Conservation (phyloP, 2,329 filamentous ascomycete species). For the Phaeosphaeria sp. region DNA sequence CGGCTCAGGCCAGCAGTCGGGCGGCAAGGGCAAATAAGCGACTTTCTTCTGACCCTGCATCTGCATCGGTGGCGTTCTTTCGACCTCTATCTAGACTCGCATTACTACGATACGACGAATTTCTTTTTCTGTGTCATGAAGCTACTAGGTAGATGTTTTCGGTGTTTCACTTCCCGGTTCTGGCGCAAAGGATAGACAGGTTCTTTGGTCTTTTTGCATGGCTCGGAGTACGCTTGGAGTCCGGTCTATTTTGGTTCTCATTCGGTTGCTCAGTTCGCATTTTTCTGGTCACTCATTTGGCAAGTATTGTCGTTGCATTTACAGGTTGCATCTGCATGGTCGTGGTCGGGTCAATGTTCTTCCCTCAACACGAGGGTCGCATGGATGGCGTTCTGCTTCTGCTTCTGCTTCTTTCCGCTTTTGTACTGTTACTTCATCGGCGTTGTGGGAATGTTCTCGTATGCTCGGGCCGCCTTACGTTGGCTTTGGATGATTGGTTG, state of each 20-base stretch:
- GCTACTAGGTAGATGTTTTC: constrained; percentile 9
- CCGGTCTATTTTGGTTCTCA: neutral
- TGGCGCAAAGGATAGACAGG: constrained; percentile 4
- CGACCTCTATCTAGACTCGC: neutral
- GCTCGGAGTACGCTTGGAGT: neutral
- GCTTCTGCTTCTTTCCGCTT: neutral
- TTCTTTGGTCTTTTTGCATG: neutral
- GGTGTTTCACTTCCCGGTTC: neutral
- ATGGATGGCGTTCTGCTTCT: neutral
- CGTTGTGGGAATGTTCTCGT: neutral
- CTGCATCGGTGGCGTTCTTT: constrained; percentile 1
- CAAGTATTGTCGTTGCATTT: neutral
- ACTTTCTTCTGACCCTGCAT: constrained; percentile 1
- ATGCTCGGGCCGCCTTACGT: neutral
- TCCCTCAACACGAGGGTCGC: constrained; percentile 1
- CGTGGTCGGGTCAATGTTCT: neutral
- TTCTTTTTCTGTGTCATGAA: constrained; percentile 9
- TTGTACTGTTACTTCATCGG: neutral
- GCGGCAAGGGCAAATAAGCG: constrained; percentile 22
- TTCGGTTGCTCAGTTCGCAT: neutral
- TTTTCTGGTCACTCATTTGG: neutral
- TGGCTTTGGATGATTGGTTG: neutral
- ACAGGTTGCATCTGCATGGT: neutral
- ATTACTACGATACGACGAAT: neutral
- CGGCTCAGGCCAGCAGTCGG: constrained; percentile 21